A percentile compares a stretch with the other conserved stretches of the same genome.
These are phyloP conservation scores for Corymbia citriodora DNA, from an alignment of 441 rosid species.

Conservation along the genomic window DNA sequence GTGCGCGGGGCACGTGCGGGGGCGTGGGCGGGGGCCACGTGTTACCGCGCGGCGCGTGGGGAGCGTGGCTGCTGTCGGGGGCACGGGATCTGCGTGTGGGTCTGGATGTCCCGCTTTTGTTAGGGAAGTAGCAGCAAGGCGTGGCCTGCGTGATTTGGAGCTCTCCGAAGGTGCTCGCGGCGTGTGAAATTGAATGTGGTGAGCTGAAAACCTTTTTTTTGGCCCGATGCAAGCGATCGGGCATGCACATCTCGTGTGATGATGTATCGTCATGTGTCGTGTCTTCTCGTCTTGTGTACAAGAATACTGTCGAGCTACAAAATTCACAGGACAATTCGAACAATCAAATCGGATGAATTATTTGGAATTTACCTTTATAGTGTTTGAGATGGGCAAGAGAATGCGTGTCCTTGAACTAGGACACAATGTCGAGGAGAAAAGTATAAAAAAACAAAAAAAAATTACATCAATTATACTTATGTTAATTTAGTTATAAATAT, in stretches of 20 bases:
- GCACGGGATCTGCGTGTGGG: background rate
- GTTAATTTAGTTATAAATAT: rapidly evolving
- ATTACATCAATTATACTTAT: too few relatives aligned
- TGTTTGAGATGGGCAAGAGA: background rate
- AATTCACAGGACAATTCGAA: too few relatives aligned
- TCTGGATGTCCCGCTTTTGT: background rate
- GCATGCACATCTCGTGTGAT: background rate
- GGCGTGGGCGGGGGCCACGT: background rate
- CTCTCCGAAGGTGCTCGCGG: background rate
- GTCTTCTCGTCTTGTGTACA: background rate
- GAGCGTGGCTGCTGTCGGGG: background rate
- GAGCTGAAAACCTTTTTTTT: background rate
- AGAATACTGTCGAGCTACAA: background rate
- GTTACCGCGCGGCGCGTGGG: background rate
- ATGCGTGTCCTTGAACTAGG: background rate
- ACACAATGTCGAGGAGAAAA: background rate
- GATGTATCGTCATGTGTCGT: background rate
- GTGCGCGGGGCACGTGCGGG: background rate
- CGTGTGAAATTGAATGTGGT: background rate
- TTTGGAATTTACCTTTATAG: background rate
- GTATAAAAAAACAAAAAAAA: rapidly evolving
- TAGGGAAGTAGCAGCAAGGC: background rate
- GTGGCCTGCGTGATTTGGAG: background rate
- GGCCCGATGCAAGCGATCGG: too few relatives aligned
- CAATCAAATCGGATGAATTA: background rate